Evolutionary conservation across 768 basidiomycete genomes (phyloP).

Genomic region (Auricularia cornea): DNA sequence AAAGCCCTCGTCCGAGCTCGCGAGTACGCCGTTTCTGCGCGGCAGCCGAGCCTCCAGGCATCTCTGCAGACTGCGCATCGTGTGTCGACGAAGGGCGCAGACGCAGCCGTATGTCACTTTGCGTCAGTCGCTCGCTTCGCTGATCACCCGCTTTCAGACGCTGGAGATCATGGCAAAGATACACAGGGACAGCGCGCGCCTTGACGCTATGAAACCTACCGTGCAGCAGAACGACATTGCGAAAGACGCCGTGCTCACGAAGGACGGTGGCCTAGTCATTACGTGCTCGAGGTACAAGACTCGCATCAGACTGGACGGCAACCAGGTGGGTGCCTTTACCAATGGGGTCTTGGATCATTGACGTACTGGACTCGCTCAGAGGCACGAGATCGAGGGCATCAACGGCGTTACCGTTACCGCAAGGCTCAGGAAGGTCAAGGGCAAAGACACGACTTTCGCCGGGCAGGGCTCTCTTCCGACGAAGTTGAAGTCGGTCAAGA

Average conservation of each 20-base stretch:
- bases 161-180: neutral
- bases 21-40: neutral
- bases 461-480: too few relatives aligned
- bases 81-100: neutral
- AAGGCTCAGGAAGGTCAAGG: too few relatives aligned
- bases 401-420: too few relatives aligned
- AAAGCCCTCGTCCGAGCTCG: neutral
- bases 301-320: constrained; percentile 18
- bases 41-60: neutral
- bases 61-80: neutral
- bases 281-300: constrained; percentile 36
- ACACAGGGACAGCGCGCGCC: constrained; percentile 21
- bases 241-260: constrained; percentile 13
- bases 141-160: neutral
- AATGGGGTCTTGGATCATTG: neutral
- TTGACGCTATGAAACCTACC: constrained; percentile 27
- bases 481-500: too few relatives aligned
- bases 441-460: too few relatives aligned
- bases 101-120: neutral
- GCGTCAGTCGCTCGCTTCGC: neutral
- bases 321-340: constrained; percentile 23
- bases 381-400: too few relatives aligned
- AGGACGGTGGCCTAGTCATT: constrained; percentile 24
- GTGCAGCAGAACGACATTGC: constrained; percentile 28
- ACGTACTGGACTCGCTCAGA: too few relatives aligned